Evolutionary conservation across 805 yeast species (phyloP).

Genomic region (Grigorovia jiainica): DNA sequence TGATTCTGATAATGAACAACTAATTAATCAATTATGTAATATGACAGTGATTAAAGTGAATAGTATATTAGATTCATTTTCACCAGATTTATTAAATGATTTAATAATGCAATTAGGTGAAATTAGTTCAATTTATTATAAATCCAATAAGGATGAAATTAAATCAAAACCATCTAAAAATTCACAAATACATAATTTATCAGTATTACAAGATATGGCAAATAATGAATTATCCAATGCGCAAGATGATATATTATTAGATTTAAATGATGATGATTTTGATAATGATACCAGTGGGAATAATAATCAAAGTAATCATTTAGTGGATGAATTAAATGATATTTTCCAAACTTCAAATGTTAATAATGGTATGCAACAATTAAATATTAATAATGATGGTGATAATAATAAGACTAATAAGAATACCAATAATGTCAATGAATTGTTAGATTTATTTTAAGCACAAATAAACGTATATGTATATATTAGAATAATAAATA

Average conservation of each 20-base stretch:
- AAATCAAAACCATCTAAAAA: constrained; percentile 25
- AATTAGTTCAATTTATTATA: constrained; percentile 81
- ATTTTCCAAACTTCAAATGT: constrained; percentile 32
- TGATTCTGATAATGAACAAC: constrained; percentile 13
- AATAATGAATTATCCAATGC: constrained; percentile 59
- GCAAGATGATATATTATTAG: constrained; percentile 73
- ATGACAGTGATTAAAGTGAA: constrained; percentile 56
- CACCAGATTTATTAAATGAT: constrained; percentile 57
- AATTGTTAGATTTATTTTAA: constrained; percentile 24
- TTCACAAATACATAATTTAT: constrained; percentile 47
- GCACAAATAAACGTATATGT: not conserved
- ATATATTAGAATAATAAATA: not conserved
- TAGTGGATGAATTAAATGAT: constrained; percentile 69
- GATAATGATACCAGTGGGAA: constrained; percentile 15
- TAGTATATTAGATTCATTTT: constrained; percentile 62
- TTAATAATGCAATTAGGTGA: constrained; percentile 71
- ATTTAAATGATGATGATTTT: constrained; percentile 59
- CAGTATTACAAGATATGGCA: constrained; percentile 71
- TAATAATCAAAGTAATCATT: constrained; percentile 26
- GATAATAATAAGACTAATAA: constrained; percentile 27
- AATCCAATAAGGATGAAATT: constrained; percentile 46
- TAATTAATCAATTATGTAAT: constrained; percentile 24
- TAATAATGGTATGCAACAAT: not conserved
- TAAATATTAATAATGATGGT: constrained; percentile 17
- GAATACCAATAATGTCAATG: constrained; percentile 4